Percentiles rank a stretch among this genome's conserved stretches.
phyloP scores from a whole-genome alignment of 2,329 filamentous ascomycete genomes.

The Penicillium freii region DNA sequence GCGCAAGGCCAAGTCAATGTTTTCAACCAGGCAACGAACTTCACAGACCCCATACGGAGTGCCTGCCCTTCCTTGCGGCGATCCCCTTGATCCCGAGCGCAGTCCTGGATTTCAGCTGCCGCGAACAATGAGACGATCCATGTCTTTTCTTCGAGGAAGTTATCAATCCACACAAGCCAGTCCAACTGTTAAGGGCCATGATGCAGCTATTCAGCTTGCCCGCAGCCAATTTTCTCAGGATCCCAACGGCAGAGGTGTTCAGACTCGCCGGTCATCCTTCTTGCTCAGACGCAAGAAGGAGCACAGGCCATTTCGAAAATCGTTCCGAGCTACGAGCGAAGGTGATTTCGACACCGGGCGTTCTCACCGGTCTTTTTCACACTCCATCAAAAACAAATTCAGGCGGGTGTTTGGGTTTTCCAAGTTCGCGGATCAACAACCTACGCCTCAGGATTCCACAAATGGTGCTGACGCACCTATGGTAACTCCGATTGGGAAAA shows the following conservation, averaged over 20 bases:
- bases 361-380: constrained; percentile 39
- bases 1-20: constrained; percentile 50
- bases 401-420: constrained; percentile 42
- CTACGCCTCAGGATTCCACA: neutral
- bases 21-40: constrained; percentile 39
- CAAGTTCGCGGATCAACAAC: constrained; percentile 14
- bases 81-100: constrained; percentile 15
- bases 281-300: constrained; percentile 26
- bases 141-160: constrained; percentile 42
- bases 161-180: constrained; percentile 19
- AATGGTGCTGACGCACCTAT: neutral
- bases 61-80: constrained; percentile 9
- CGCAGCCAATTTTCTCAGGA: constrained; percentile 40
- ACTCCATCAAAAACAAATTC: constrained; percentile 43
- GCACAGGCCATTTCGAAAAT: constrained; percentile 39
- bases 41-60: constrained; percentile 21
- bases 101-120: constrained; percentile 20
- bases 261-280: constrained; percentile 27
- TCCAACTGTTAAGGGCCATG: constrained; percentile 33
- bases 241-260: constrained; percentile 16
- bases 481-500: neutral
- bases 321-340: constrained; percentile 33
- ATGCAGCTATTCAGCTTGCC: constrained; percentile 43
- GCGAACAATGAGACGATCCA: constrained; percentile 40
- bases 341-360: constrained; percentile 4